Percentiles rank a stretch among this genome's conserved stretches.
Evolutionary conservation across 805 yeast species (phyloP).

Genomic region (Kuraishia ogatae): DNA sequence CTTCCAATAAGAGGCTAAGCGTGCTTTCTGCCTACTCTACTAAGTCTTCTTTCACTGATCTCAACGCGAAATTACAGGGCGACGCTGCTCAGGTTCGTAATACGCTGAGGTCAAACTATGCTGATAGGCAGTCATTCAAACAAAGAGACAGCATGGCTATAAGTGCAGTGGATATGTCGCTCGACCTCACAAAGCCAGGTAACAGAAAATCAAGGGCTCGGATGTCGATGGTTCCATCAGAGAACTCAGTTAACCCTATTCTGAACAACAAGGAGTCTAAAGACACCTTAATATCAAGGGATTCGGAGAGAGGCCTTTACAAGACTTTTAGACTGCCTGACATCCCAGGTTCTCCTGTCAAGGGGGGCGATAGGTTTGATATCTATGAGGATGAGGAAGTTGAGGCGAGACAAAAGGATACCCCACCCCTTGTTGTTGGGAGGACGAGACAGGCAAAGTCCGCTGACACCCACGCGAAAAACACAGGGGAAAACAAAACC

Average conservation of each 20-base stretch:
- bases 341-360: slow-evolving; percentile 28
- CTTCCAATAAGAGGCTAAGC: slow-evolving; percentile 58
- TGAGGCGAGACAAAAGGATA: background rate
- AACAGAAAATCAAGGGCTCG: slow-evolving; percentile 21
- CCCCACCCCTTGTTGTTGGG: background rate
- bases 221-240: slow-evolving; percentile 11
- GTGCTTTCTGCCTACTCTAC: slow-evolving; percentile 69
- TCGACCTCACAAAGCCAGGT: slow-evolving; percentile 5
- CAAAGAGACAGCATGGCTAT: slow-evolving; percentile 14
- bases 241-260: slow-evolving; percentile 7
- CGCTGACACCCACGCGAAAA: slow-evolving; percentile 1
- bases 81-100: background rate
- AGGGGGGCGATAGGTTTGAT: slow-evolving; percentile 12
- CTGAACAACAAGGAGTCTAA: slow-evolving; percentile 18
- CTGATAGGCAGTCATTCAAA: background rate
- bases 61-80: slow-evolving; percentile 33
- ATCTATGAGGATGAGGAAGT: slow-evolving; percentile 4
- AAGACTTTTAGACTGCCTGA: slow-evolving; percentile 42
- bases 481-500: background rate
- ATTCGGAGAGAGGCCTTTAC: slow-evolving; percentile 28
- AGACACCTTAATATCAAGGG: slow-evolving; percentile 34
- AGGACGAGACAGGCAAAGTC: background rate
- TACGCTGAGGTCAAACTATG: background rate
- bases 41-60: slow-evolving; percentile 52
- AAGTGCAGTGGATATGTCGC: slow-evolving; percentile 16